Evolutionary conservation across 2,329 filamentous ascomycete species (phyloP).

Genomic region (Neoarthrinium moseri): DNA sequence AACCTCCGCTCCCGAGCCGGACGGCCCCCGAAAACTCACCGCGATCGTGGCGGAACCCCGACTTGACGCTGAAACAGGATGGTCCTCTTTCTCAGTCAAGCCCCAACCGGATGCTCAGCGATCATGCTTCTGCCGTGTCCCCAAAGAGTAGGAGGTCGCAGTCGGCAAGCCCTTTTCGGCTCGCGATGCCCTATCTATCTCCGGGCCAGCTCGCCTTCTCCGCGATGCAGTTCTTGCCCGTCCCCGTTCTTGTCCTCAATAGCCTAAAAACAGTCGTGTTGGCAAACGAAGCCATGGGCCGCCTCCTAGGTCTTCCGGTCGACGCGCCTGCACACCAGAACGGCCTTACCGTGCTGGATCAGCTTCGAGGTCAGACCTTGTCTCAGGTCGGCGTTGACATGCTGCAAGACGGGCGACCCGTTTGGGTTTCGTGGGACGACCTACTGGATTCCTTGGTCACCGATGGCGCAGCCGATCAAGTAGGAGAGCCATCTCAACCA

Average conservation of each 20-base stretch:
- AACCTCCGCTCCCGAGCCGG: neutral
- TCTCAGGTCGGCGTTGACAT: constrained; percentile 73
- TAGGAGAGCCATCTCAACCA: constrained; percentile 7
- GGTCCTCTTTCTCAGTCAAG: constrained; percentile 1
- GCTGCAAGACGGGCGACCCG: constrained; percentile 62
- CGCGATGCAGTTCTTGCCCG: constrained; percentile 71
- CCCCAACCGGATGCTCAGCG: constrained; percentile 9
- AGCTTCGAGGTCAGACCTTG: constrained; percentile 63
- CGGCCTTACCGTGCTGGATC: constrained; percentile 49
- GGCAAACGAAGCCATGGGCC: constrained; percentile 74
- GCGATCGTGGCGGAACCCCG: constrained; percentile 1
- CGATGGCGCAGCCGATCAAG: constrained; percentile 35
- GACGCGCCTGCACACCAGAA: constrained; percentile 40
- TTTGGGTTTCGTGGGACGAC: constrained; percentile 58
- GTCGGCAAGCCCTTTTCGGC: constrained; percentile 33
- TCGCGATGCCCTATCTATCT: constrained; percentile 46
- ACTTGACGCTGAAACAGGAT: constrained; percentile 1
- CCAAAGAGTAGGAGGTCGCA: constrained; percentile 19
- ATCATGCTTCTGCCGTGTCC: constrained; percentile 7
- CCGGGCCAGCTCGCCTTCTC: constrained; percentile 61
- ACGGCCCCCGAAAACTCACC: neutral
- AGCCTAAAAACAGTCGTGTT: constrained; percentile 68
- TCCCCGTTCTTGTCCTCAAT: constrained; percentile 69
- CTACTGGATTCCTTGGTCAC: constrained; percentile 54
- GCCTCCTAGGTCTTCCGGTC: constrained; percentile 59